Base-by-base conservation (phyloP, 2,329 filamentous ascomycete genomes). In the Knufia fluminis region DNA sequence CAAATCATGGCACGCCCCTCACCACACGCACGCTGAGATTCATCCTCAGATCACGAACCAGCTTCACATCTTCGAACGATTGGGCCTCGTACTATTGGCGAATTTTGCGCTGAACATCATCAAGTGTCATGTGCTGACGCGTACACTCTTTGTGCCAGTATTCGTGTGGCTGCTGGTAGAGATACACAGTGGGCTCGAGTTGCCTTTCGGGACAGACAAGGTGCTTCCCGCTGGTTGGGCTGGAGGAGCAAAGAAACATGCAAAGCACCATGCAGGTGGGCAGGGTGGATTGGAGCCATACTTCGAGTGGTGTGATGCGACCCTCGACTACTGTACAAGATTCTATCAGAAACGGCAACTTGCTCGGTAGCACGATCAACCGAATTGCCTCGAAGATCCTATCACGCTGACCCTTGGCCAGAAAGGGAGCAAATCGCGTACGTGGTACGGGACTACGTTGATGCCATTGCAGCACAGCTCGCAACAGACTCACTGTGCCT, bases 31-130 rank as follows among this genome's bases (percentile, higher is more conserved):
- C 46, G 51, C 43, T 24, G 57, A 63, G 38, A 61, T 63, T n/a
- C 49, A 62, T 48, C 61, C 61, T 6, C 61, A 63, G 35, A 53
- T 62, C 23, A 62, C 60, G 10, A 61, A 62, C 40, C 58, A 59
- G 39, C 52, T 62, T 4, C 48, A 53, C 28, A 49, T 62, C 4
- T 45, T 58, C 60, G 49, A 62, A 42, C 49, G 60, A 2, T 46
- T 62, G 4, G 51, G 46, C 3, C 48, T 62, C 17, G 57, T 62
- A 1, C 42, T 62, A 22, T 50, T 62, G 19, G 60, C 60, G n/a
- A 62, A 62, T 36, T 62, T 62, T 53, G 52, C 50, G 17, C 54
- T 62, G 17, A 62, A 62, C 33, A 58, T 62, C 49, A 62, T 61
- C 35, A 55, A 55, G 7, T 54, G 50, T 26, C 60, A 62, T 46